phyloP scores from a whole-genome alignment of 352 stramenopile genomes.

The Pythium dissotocum region DNA sequence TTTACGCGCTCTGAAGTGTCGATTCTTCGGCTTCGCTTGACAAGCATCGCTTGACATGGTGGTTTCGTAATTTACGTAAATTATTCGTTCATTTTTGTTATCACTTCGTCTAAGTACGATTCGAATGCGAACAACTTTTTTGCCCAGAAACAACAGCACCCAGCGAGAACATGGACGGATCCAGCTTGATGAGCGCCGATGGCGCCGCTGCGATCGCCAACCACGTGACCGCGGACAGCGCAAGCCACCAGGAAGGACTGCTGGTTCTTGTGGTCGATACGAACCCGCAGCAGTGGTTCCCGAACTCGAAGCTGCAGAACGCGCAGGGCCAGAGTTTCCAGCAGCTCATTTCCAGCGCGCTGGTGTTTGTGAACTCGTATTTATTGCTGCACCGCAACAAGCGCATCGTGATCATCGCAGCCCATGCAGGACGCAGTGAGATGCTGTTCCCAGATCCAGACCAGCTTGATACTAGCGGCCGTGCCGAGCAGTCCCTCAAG shows the following conservation, averaged over 20 bases:
- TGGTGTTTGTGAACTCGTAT: conserved; percentile 89
- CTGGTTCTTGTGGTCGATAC: conserved; percentile 83
- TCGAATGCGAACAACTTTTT: not conserved
- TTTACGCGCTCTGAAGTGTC: too few species aligned
- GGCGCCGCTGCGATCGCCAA: not conserved
- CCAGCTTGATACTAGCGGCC: conserved; percentile 62
- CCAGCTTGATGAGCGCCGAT: not conserved
- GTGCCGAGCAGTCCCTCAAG: conserved; percentile 67
- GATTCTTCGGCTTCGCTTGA: too few species aligned
- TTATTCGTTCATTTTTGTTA: not conserved
- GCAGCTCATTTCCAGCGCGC: conserved; percentile 70
- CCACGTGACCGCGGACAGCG: conserved; percentile 2
- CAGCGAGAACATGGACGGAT: not conserved
- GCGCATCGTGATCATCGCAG: conserved; percentile 80
- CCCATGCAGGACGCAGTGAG: conserved; percentile 64
- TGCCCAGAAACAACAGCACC: not conserved
- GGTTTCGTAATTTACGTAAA: not conserved
- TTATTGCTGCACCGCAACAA: conserved; percentile 85
- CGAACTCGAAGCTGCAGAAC: conserved; percentile 32
- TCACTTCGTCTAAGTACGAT: not conserved
- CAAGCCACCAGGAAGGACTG: conserved; percentile 47
- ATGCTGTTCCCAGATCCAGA: conserved; percentile 80
- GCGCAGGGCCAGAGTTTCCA: conserved; percentile 42
- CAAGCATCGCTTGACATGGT: not conserved
- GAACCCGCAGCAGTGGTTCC: conserved; percentile 74